These are phyloP conservation scores for Neospora caninum DNA, from an alignment of 169 alveolate species.

Conservation along the genomic window DNA sequence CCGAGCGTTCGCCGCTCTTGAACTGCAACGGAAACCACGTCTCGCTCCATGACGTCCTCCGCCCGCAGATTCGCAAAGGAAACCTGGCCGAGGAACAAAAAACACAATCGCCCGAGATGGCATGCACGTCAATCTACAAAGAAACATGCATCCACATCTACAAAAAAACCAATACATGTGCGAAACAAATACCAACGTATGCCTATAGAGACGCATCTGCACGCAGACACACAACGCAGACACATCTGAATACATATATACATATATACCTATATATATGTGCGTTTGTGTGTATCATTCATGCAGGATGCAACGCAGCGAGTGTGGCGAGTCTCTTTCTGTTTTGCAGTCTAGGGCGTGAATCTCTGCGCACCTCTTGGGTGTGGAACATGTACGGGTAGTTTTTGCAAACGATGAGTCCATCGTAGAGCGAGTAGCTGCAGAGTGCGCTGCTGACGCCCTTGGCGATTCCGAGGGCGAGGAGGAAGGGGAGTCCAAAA, in stretches of 20 bases:
- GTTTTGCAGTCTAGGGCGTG: too few relatives aligned
- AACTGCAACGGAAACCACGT: background rate
- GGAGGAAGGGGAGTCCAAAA: slow-evolving; percentile 62
- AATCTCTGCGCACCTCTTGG: background rate
- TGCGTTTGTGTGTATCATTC: too few relatives aligned
- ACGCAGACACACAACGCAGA: too few relatives aligned
- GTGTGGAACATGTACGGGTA: slow-evolving; percentile 21
- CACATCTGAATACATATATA: too few relatives aligned
- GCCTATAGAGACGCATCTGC: too few relatives aligned
- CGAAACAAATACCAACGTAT: too few relatives aligned
- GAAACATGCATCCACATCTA: too few relatives aligned
- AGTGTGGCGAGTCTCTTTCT: too few relatives aligned
- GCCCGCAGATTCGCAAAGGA: slow-evolving; percentile 16
- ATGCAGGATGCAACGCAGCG: too few relatives aligned
- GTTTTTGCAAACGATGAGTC: slow-evolving; percentile 1
- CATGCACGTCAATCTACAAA: too few relatives aligned
- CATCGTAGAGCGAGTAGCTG: slow-evolving; percentile 36
- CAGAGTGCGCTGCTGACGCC: slow-evolving; percentile 59
- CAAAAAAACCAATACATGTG: too few relatives aligned
- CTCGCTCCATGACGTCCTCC: slow-evolving; percentile 10
- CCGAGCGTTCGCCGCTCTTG: slow-evolving; percentile 15
- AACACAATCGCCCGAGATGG: background rate
- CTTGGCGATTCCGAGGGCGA: slow-evolving; percentile 56
- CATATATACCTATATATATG: too few relatives aligned
- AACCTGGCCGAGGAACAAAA: background rate